Percentiles rank a stretch among this genome's conserved stretches.
Evolutionary conservation across 1,284 basidiomycete species (phyloP).

Genomic region (Butyriboletus appendiculatus): DNA sequence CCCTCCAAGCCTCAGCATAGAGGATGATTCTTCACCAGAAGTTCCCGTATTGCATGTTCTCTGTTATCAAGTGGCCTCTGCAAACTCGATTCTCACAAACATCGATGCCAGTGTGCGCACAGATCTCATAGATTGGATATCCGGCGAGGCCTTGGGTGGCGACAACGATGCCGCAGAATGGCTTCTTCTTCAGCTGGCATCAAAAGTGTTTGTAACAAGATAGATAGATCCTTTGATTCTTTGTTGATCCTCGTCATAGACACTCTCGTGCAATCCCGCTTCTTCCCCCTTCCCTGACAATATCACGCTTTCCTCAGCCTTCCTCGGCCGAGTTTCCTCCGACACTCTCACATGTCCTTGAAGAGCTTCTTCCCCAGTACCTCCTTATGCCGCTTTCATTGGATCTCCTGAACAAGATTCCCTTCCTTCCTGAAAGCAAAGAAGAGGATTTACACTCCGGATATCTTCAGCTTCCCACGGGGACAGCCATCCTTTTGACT

Average conservation of each 20-base stretch:
- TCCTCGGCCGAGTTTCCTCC: slow-evolving; percentile 38
- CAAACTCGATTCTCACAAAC: neutral
- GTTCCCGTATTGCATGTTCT: slow-evolving; percentile 73
- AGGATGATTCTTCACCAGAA: slow-evolving; percentile 37
- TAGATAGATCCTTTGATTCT: neutral
- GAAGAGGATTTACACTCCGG: slow-evolving; percentile 78
- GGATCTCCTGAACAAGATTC: slow-evolving; percentile 59
- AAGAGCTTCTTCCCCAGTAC: slow-evolving; percentile 54
- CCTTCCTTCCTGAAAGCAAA: slow-evolving; percentile 67
- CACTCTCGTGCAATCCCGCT: slow-evolving; percentile 70
- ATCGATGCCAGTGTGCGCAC: slow-evolving; percentile 37
- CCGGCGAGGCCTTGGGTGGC: slow-evolving; percentile 63
- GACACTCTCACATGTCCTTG: slow-evolving; percentile 53
- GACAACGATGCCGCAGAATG: slow-evolving; percentile 78
- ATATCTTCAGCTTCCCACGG: slow-evolving; percentile 68
- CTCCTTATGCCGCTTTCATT: slow-evolving; percentile 55
- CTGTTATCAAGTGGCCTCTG: slow-evolving; percentile 43
- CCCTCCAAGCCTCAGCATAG: slow-evolving; percentile 32
- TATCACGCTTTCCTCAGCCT: slow-evolving; percentile 60
- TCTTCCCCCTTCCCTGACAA: slow-evolving; percentile 65
- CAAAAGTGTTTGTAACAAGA: slow-evolving; percentile 58
- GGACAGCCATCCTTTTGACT: slow-evolving; percentile 65
- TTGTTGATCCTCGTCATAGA: slow-evolving; percentile 39
- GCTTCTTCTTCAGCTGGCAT: slow-evolving; percentile 65
- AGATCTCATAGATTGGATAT: slow-evolving; percentile 70